A percentile compares a stretch with the other conserved stretches of the same genome.
These are phyloP conservation scores for Rhizophagus sp. DNA, from an alignment of 192 early-diverging fungal genomes.

Conservation along the genomic window DNA sequence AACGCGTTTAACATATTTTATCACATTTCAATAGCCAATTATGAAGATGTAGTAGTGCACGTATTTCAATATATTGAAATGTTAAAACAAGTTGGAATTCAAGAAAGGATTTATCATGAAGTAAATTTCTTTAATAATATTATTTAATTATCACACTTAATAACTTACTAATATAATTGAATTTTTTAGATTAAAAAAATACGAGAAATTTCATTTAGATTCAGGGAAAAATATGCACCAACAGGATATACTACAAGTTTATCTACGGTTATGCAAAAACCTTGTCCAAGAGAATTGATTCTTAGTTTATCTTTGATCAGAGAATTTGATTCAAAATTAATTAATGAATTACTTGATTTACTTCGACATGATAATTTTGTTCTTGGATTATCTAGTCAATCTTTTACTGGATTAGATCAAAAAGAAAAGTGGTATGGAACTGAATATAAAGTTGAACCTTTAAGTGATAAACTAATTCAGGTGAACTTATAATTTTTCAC, in stretches of 20 bases:
- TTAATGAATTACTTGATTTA: conserved; percentile 59
- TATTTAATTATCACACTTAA: neutral
- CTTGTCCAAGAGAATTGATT: conserved; percentile 66
- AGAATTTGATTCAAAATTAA: conserved; percentile 59
- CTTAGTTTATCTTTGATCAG: conserved; percentile 72
- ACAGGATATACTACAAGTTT: conserved; percentile 66
- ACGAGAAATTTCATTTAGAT: conserved; percentile 62
- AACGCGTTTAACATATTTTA: neutral
- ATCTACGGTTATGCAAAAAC: conserved; percentile 76
- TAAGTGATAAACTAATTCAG: conserved; percentile 56
- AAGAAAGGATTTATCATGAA: conserved; percentile 84
- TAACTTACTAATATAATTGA: neutral
- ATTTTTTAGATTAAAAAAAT: conserved; percentile 42
- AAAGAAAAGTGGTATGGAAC: conserved; percentile 83
- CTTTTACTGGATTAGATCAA: conserved; percentile 34
- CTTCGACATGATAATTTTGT: neutral
- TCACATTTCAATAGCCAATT: conserved; percentile 39
- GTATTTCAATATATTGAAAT: conserved; percentile 91
- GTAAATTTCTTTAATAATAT: conserved; percentile 32
- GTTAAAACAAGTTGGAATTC: conserved; percentile 66
- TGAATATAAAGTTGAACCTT: conserved; percentile 67
- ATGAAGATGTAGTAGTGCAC: conserved; percentile 76
- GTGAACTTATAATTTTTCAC: conserved; percentile 24
- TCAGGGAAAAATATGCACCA: conserved; percentile 73
- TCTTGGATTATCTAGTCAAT: conserved; percentile 2